Conservation (phyloP, 257 asterid genomes). For the Rauvolfia tetraphylla region DNA sequence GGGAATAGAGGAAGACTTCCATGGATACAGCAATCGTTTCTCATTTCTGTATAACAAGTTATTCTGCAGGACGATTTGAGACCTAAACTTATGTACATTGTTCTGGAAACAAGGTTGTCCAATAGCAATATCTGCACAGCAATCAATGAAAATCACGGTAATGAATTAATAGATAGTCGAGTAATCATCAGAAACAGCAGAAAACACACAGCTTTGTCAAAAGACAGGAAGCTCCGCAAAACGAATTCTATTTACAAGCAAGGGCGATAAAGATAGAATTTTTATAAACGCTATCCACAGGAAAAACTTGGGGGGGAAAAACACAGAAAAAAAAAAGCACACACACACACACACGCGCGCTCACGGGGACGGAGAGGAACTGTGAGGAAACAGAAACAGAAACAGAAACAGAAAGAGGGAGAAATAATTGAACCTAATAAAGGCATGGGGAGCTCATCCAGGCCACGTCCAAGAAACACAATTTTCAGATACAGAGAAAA, state of each 20-base stretch:
- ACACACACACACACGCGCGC: neutral
- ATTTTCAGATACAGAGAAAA: slow-evolving; percentile 15
- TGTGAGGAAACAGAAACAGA: neutral
- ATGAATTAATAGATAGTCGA: neutral
- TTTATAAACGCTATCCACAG: neutral
- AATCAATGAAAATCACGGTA: slow-evolving; percentile 3
- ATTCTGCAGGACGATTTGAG: slow-evolving; percentile 33
- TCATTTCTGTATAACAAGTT: slow-evolving; percentile 39
- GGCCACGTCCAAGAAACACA: slow-evolving; percentile 37
- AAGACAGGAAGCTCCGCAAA: neutral
- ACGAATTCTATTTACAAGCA: neutral
- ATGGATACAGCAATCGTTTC: slow-evolving; percentile 36
- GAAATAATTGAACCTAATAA: slow-evolving; percentile 49
- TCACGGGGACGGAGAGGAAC: neutral
- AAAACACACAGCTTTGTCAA: neutral
- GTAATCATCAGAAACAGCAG: neutral
- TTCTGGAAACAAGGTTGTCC: slow-evolving; percentile 66
- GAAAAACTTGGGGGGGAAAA: neutral
- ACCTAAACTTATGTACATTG: slow-evolving; percentile 44
- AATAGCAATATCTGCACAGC: slow-evolving; percentile 77
- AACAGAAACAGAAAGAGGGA: neutral
- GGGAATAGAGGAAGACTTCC: slow-evolving; percentile 35
- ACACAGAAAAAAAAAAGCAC: too few relatives aligned
- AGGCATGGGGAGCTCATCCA: slow-evolving; percentile 97
- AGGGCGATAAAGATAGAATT: neutral